Percentiles rank a stretch among this genome's conserved stretches.
Evolutionary conservation across 345 rosid species (phyloP).

Genomic region (Populus deltoides): DNA sequence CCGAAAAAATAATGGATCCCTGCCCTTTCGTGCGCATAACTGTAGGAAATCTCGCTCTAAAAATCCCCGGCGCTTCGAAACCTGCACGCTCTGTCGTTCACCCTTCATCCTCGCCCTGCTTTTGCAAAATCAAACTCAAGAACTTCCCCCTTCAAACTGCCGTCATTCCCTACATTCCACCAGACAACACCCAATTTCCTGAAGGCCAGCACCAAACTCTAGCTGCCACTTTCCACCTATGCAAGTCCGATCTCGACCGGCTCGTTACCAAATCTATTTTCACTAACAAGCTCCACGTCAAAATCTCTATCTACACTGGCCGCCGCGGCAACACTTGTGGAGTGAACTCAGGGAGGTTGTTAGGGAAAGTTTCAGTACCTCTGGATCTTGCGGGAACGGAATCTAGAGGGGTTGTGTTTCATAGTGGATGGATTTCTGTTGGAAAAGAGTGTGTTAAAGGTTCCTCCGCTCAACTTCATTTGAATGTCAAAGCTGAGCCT

Average conservation of each 20-base stretch:
- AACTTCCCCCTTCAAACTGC: constrained; percentile 60
- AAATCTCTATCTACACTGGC: constrained; percentile 67
- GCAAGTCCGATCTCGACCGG: constrained; percentile 54
- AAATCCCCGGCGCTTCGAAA: constrained; percentile 62
- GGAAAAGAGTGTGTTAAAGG: constrained; percentile 54
- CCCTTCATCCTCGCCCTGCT: constrained; percentile 76
- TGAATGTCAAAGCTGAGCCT: constrained; percentile 79
- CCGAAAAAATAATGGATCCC: constrained; percentile 61
- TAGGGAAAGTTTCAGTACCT: constrained; percentile 73
- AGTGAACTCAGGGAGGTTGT: constrained; percentile 58
- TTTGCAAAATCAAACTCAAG: constrained; percentile 75
- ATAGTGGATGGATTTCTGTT: constrained; percentile 67
- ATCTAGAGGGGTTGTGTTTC: constrained; percentile 53
- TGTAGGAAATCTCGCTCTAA: constrained; percentile 65
- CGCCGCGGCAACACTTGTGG: constrained; percentile 73
- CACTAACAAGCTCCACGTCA: constrained; percentile 48
- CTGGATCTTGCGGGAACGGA: constrained; percentile 66
- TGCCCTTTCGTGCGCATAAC: constrained; percentile 85
- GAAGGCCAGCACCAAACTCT: constrained; percentile 32
- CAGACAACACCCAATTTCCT: constrained; percentile 38
- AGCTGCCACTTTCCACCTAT: constrained; percentile 78
- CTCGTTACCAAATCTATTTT: constrained; percentile 62
- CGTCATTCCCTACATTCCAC: constrained; percentile 55
- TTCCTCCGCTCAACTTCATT: constrained; percentile 59
- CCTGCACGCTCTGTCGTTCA: constrained; percentile 74